These are phyloP conservation scores for Auriscalpium vulgare DNA, from an alignment of 768 basidiomycete genomes.

Conservation along the genomic window DNA sequence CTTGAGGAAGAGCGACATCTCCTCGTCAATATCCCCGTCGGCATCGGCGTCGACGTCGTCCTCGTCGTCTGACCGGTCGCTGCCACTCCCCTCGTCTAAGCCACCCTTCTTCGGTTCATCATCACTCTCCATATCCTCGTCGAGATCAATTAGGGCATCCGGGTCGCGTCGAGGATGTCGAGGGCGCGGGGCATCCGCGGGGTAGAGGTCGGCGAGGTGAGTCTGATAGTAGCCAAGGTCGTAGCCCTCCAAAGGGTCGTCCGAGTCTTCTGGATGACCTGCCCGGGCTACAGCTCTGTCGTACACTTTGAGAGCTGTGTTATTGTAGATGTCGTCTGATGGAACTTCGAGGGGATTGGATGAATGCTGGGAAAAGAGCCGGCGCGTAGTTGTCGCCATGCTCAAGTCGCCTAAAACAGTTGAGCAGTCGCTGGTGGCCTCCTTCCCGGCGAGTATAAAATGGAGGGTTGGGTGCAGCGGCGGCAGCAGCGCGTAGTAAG, in stretches of 20 bases:
- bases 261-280: constrained; percentile 31
- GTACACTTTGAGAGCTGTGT: constrained; percentile 34
- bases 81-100: constrained; percentile 12
- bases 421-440: too few species aligned
- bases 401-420: too few species aligned
- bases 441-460: too few species aligned
- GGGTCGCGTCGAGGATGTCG: background rate
- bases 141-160: constrained; percentile 35
- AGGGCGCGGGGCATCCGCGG: constrained; percentile 12
- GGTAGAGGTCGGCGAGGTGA: constrained; percentile 41
- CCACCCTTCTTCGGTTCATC: constrained; percentile 30
- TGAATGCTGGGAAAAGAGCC: constrained; percentile 53
- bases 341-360: constrained; percentile 67
- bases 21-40: constrained; percentile 48
- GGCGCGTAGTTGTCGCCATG: background rate
- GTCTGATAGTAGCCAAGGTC: constrained; percentile 39
- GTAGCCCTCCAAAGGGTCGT: constrained; percentile 40
- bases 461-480: too few species aligned
- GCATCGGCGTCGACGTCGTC: constrained; percentile 25
- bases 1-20: constrained; percentile 48
- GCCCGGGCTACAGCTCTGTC: constrained; percentile 26
- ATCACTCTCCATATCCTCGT: constrained; percentile 44
- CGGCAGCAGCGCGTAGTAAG: too few species aligned
- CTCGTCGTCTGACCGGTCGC: constrained; percentile 22
- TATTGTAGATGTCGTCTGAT: constrained; percentile 51